Percentiles rank a stretch among this genome's conserved stretches.
phyloP scores from a whole-genome alignment of 164 flowering plant species.

The Tetrastigma voinierianum region DNA sequence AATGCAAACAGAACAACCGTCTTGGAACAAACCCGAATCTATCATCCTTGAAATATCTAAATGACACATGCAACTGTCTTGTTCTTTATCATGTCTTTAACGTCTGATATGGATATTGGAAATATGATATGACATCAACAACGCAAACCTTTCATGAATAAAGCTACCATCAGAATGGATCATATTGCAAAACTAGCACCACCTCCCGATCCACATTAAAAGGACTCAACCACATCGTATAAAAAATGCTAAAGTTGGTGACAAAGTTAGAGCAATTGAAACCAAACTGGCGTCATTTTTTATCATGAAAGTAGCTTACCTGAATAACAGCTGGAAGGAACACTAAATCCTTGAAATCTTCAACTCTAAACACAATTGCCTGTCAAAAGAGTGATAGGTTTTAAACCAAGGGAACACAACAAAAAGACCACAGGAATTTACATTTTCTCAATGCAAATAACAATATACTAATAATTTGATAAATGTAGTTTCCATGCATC shows the following conservation, averaged over 20 bases:
- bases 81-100: neutral
- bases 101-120: neutral
- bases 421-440: neutral
- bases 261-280: neutral
- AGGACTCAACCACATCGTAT: no score
- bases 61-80: no score
- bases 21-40: no score
- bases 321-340: slow-evolving; percentile 95
- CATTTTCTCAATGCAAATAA: neutral
- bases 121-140: neutral
- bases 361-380: slow-evolving; percentile 78
- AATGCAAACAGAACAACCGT: no score
- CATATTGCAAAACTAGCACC: neutral
- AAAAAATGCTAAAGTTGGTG: neutral
- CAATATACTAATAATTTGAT: no score
- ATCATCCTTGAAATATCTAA: no score
- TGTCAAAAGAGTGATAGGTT: no score
- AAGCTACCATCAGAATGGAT: neutral
- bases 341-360: slow-evolving; percentile 62
- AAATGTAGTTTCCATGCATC: neutral
- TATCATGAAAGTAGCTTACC: slow-evolving; percentile 33
- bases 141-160: neutral
- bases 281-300: neutral
- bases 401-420: neutral
- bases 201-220: neutral